phyloP scores from a whole-genome alignment of 352 stramenopile species.

The Phytophthora tubulina region DNA sequence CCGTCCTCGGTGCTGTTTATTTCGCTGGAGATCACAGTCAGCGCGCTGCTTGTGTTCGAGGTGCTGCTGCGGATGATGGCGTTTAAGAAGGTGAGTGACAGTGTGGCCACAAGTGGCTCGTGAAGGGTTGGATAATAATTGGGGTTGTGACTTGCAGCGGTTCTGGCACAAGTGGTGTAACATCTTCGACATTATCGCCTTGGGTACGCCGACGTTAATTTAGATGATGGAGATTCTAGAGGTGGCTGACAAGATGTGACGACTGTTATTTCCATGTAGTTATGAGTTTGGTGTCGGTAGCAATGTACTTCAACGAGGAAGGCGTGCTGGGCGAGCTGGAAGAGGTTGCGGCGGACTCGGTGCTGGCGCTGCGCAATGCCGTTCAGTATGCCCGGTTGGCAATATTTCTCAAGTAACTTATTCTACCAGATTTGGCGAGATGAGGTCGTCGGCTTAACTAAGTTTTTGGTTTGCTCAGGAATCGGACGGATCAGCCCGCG shows the following conservation, averaged over 20 bases:
- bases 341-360: slow-evolving; percentile 79
- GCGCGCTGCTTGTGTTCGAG: slow-evolving; percentile 78
- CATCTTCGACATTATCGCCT: slow-evolving; percentile 83
- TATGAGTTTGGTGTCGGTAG: slow-evolving; percentile 81
- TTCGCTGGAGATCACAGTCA: slow-evolving; percentile 82
- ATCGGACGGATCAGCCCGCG: slow-evolving; percentile 58
- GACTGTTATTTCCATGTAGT: slow-evolving; percentile 43
- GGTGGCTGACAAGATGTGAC: slow-evolving; percentile 1
- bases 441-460: not conserved
- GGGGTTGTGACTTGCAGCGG: slow-evolving; percentile 42
- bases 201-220: slow-evolving; percentile 46
- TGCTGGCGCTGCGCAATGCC: slow-evolving; percentile 81
- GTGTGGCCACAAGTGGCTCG: not conserved
- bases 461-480: slow-evolving; percentile 42
- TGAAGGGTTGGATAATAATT: not conserved
- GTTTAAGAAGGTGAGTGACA: slow-evolving; percentile 64
- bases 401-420: slow-evolving; percentile 84
- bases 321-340: slow-evolving; percentile 83
- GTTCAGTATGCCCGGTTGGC: slow-evolving; percentile 85
- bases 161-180: slow-evolving; percentile 91
- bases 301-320: slow-evolving; percentile 89
- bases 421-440: not conserved
- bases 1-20: slow-evolving; percentile 84
- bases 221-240: not conserved
- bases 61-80: slow-evolving; percentile 86